phyloP scores from a whole-genome alignment of 2,329 filamentous ascomycete species.

The Aspergillus melleus region DNA sequence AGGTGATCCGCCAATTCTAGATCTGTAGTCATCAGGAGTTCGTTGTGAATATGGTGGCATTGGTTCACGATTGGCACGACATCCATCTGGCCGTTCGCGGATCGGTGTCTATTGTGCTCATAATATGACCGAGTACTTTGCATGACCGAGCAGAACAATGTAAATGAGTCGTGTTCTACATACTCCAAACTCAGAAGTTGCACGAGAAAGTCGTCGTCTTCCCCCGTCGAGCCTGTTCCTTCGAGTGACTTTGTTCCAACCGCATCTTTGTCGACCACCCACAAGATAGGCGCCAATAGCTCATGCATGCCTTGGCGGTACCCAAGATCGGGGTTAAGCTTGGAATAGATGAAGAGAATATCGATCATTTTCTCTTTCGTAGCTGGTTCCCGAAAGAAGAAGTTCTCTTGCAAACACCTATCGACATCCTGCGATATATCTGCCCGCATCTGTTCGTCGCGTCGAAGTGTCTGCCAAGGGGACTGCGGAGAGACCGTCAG shows the following conservation, averaged over 20 bases:
- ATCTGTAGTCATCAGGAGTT: constrained; percentile 74
- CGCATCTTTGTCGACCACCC: constrained; percentile 80
- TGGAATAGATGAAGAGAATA: constrained; percentile 91
- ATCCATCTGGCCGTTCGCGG: constrained; percentile 46
- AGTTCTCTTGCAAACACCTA: constrained; percentile 83
- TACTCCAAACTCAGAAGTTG: constrained; percentile 70
- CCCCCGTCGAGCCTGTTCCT: constrained; percentile 29
- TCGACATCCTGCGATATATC: constrained; percentile 96
- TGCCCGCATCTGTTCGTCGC: constrained; percentile 77
- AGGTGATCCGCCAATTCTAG: constrained; percentile 81
- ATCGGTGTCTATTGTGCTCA: constrained; percentile 60
- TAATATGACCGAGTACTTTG: constrained; percentile 83
- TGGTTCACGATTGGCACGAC: constrained; percentile 77
- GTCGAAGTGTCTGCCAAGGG: constrained; percentile 83
- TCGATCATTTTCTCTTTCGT: constrained; percentile 83
- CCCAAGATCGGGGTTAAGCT: constrained; percentile 79
- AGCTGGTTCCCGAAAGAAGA: constrained; percentile 77
- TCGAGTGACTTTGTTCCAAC: constrained; percentile 53
- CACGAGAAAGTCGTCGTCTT: constrained; percentile 56
- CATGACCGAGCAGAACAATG: constrained; percentile 85
- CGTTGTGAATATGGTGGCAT: constrained; percentile 83
- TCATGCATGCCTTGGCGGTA: constrained; percentile 99
- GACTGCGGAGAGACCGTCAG: constrained; percentile 53
- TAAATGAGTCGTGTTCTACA: constrained; percentile 88
- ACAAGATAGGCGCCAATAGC: constrained; percentile 82